These are phyloP conservation scores for Eucalyptus sp. DNA, from an alignment of 345 rosid genomes.

Conservation along the genomic window DNA sequence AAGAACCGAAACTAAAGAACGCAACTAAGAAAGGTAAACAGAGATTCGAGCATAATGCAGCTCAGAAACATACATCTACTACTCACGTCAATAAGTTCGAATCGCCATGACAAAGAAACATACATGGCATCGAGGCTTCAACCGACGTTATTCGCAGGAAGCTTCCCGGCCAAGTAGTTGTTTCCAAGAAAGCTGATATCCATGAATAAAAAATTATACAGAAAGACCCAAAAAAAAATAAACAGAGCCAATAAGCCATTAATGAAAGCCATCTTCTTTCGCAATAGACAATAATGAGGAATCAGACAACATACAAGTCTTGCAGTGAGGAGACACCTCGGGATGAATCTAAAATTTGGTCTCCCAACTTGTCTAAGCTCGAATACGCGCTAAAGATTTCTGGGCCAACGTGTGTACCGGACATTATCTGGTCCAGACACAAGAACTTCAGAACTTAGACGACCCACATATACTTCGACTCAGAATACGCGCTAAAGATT, in stretches of 20 bases:
- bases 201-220: not conserved
- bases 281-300: not conserved
- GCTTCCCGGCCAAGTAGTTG: slow-evolving; percentile 44
- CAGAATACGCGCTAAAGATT: slow-evolving; percentile 10
- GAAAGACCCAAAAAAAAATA: too few species aligned
- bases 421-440: not conserved
- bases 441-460: not conserved
- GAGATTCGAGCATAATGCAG: not conserved
- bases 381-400: too few species aligned
- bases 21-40: not conserved
- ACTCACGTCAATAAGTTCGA: not conserved
- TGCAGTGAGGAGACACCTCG: slow-evolving; percentile 7
- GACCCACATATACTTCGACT: slow-evolving; percentile 16
- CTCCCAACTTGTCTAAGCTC: slow-evolving; percentile 21
- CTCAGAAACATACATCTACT: not conserved
- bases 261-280: not conserved
- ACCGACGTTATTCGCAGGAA: slow-evolving; percentile 26
- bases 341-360: slow-evolving; percentile 28
- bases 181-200: slow-evolving; percentile 33
- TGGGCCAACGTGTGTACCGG: not conserved
- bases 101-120: not conserved
- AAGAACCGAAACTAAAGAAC: not conserved
- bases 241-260: not conserved
- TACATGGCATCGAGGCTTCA: slow-evolving; percentile 25
- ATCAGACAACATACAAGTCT: slow-evolving; percentile 17